These are phyloP conservation scores for Talaromyces trachyspermus DNA, from an alignment of 495 filamentous ascomycete genomes.

Conservation along the genomic window DNA sequence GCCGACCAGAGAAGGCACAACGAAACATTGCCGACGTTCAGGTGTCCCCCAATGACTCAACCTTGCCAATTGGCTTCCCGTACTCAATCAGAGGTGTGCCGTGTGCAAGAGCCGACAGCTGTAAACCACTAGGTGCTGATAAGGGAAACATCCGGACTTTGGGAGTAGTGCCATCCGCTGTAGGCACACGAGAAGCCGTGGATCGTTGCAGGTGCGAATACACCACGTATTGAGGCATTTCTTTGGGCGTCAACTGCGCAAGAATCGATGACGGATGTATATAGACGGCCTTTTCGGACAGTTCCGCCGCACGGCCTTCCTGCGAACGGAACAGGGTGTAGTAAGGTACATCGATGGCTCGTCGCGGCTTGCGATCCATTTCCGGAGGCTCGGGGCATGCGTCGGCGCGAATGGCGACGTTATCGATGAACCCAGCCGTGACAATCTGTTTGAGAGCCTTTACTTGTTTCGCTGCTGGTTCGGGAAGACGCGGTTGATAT, in stretches of 20 bases:
- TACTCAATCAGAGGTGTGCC: slow-evolving; percentile 80
- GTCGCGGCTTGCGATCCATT: slow-evolving; percentile 59
- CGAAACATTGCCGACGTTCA: slow-evolving; percentile 68
- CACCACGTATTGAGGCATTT: slow-evolving; percentile 78
- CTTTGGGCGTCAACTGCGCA: slow-evolving; percentile 57
- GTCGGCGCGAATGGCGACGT: slow-evolving; percentile 90
- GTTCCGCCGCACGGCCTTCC: slow-evolving; percentile 37
- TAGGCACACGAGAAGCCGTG: slow-evolving; percentile 30
- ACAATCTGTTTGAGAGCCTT: slow-evolving; percentile 84
- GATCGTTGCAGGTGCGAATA: slow-evolving; percentile 79
- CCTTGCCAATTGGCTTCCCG: slow-evolving; percentile 83
- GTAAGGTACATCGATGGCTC: slow-evolving; percentile 86
- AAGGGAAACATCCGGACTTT: slow-evolving; percentile 87
- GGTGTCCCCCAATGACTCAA: slow-evolving; percentile 49
- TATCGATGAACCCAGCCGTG: slow-evolving; percentile 89
- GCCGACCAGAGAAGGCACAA: slow-evolving; percentile 63
- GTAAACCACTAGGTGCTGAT: slow-evolving; percentile 63
- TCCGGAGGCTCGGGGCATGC: slow-evolving; percentile 67
- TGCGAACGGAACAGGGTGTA: slow-evolving; percentile 73
- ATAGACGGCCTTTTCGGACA: slow-evolving; percentile 59
- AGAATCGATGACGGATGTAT: slow-evolving; percentile 80
- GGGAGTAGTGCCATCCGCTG: slow-evolving; percentile 38
- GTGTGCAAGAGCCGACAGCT: slow-evolving; percentile 73
- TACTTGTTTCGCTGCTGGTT: slow-evolving; percentile 63
- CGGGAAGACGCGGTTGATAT: slow-evolving; percentile 54